These are phyloP conservation scores for Candolleomyces aberdarensis DNA, from an alignment of 768 basidiomycete genomes.

Conservation along the genomic window DNA sequence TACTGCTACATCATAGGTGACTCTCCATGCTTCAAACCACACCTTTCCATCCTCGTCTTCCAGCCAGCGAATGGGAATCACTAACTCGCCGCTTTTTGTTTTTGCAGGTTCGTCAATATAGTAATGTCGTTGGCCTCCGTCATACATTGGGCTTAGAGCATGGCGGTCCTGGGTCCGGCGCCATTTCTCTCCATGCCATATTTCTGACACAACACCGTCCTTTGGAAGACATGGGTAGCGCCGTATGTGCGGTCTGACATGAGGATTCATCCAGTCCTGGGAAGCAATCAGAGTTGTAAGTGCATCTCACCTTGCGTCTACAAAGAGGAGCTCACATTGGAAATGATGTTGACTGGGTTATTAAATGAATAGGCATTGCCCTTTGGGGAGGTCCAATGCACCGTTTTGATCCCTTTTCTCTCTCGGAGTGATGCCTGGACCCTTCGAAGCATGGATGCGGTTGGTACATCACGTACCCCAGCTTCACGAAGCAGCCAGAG, in stretches of 20 bases:
- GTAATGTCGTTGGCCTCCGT: constrained; percentile 18
- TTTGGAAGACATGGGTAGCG: constrained; percentile 23
- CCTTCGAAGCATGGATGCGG: constrained; percentile 18
- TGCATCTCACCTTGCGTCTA: neutral
- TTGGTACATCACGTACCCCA: constrained; percentile 25
- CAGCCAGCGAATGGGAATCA: constrained; percentile 20
- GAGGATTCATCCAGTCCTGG: constrained; percentile 27
- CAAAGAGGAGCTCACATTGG: constrained; percentile 17
- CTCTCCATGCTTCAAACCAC: constrained; percentile 17
- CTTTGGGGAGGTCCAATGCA: constrained; percentile 15
- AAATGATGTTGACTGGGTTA: constrained; percentile 19
- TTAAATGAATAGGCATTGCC: constrained; percentile 28
- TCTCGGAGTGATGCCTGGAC: constrained; percentile 16
- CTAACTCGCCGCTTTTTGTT: constrained; percentile 10
- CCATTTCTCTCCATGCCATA: constrained; percentile 26
- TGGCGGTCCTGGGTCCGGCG: constrained; percentile 12
- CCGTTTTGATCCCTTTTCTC: constrained; percentile 16
- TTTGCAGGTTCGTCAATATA: constrained; percentile 21
- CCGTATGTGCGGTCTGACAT: constrained; percentile 14
- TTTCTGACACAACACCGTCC: constrained; percentile 11
- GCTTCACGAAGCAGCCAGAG: constrained; percentile 25
- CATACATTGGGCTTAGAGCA: constrained; percentile 22
- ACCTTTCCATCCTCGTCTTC: constrained; percentile 14
- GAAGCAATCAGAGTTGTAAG: neutral
- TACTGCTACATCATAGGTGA: constrained; percentile 8